Evolutionary conservation across 2,329 filamentous ascomycete species (phyloP).

Genomic region (Endothia cerciana): DNA sequence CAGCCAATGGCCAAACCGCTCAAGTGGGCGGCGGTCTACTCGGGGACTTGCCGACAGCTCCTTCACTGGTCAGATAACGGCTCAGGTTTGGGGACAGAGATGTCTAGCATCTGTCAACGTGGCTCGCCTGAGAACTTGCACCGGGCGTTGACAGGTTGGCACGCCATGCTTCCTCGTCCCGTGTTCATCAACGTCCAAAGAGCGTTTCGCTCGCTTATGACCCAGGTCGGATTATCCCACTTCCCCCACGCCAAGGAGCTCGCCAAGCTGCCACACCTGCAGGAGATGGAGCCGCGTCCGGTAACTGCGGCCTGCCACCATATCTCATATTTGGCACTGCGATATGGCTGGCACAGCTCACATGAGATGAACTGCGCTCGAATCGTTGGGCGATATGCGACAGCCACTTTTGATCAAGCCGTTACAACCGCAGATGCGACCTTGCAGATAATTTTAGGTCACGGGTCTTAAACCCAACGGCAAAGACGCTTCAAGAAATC

Average conservation of each 20-base stretch:
- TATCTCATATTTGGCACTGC: neutral
- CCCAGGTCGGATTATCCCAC: too few species aligned
- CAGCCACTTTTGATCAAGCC: neutral
- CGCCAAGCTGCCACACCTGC: conserved; percentile 1
- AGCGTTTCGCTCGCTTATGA: too few species aligned
- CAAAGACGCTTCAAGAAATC: neutral
- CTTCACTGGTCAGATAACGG: neutral
- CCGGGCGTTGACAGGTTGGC: neutral
- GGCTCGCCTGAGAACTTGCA: neutral
- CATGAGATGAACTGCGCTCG: neutral
- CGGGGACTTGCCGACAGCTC: neutral
- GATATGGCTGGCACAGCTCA: neutral
- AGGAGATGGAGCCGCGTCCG: conserved; percentile 2
- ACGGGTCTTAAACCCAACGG: neutral
- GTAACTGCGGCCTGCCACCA: neutral
- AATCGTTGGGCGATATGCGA: neutral
- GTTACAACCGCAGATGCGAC: neutral
- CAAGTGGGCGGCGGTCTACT: neutral
- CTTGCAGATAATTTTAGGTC: neutral
- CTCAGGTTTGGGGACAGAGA: neutral
- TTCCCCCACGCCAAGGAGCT: conserved; percentile 5
- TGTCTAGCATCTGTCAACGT: neutral
- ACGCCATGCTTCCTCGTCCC: neutral
- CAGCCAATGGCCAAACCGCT: neutral
- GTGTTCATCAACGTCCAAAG: neutral